These are phyloP conservation scores for Endogone sp. DNA, from an alignment of 192 early-diverging fungal genomes.

Conservation along the genomic window DNA sequence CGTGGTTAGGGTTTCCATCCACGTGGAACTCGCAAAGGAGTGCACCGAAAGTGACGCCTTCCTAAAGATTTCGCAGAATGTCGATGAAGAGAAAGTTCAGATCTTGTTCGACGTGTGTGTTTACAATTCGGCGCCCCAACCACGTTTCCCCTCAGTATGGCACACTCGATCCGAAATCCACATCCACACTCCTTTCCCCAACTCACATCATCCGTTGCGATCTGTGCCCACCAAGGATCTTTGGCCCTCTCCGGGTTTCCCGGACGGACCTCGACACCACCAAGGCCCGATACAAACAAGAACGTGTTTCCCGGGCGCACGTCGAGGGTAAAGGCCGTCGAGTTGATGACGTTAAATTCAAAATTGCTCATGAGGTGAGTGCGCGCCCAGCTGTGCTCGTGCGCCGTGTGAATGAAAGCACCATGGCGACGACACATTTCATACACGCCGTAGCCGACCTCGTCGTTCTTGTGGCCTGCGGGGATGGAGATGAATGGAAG, in stretches of 20 bases:
- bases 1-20: not conserved
- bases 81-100: no score
- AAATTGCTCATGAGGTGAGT: not conserved
- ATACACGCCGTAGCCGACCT: not conserved
- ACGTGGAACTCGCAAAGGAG: not conserved
- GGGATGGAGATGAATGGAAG: not conserved
- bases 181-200: not conserved
- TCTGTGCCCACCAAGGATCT: not conserved
- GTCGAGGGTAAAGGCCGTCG: not conserved
- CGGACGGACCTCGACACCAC: not conserved
- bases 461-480: not conserved
- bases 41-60: not conserved
- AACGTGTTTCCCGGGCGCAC: not conserved
- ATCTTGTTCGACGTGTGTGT: no score
- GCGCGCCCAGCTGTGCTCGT: not conserved
- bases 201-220: not conserved
- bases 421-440: not conserved
- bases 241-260: not conserved
- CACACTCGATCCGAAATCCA: not conserved
- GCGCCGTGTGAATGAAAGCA: not conserved
- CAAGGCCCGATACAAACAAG: not conserved
- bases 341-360: not conserved
- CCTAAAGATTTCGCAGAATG: no score
- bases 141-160: not conserved
- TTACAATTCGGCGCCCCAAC: no score